Conservation (phyloP, 202 grass and related monocot species). For the Brachypodium distachyon region DNA sequence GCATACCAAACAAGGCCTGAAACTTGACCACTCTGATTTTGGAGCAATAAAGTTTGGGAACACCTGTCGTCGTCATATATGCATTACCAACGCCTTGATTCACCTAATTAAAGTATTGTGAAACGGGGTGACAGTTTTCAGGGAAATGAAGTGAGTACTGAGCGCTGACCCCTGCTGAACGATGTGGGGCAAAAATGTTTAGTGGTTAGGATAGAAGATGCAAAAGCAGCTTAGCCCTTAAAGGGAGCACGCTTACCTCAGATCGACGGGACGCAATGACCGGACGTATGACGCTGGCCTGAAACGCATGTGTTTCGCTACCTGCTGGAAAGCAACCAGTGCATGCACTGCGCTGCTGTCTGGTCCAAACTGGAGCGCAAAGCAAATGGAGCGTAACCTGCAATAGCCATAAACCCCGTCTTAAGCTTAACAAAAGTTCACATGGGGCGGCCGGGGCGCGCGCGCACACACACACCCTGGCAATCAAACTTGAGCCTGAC, state of each 20-base stretch:
- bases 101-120: too few species aligned
- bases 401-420: not conserved
- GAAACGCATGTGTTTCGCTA: not conserved
- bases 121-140: too few species aligned
- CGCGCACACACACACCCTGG: not conserved
- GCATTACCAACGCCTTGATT: too few species aligned
- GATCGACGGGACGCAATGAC: not conserved
- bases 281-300: not conserved
- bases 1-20: too few species aligned
- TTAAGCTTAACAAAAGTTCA: slow-evolving; percentile 12
- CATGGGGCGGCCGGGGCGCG: not conserved
- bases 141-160: too few species aligned
- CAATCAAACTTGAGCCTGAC: not conserved
- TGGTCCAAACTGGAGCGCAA: slow-evolving; percentile 11
- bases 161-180: too few species aligned
- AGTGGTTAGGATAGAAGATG: too few species aligned
- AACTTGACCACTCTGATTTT: too few species aligned
- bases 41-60: too few species aligned
- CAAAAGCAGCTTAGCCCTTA: too few species aligned
- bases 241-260: not conserved
- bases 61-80: too few species aligned
- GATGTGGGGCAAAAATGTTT: too few species aligned
- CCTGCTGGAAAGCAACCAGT: slow-evolving; percentile 17
- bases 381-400: slow-evolving; percentile 22
- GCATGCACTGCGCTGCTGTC: not conserved